These are phyloP conservation scores for Coffea eugenioides DNA, from an alignment of 257 asterid genomes.

Conservation along the genomic window DNA sequence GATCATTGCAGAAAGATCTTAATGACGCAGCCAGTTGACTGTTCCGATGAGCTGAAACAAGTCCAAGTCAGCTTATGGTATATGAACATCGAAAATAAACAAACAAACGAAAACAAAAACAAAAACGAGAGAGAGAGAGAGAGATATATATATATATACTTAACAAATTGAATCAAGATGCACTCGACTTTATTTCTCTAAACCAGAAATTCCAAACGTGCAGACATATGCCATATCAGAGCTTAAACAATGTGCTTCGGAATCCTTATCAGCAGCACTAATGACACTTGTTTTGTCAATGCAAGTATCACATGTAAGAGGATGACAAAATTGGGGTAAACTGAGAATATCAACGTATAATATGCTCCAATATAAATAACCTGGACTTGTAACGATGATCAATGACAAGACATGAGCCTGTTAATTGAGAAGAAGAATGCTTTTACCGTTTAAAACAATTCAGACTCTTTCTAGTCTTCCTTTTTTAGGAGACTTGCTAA, in stretches of 20 bases:
- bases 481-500: no score
- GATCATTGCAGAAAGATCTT: slow-evolving; percentile 62
- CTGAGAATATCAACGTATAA: not conserved
- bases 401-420: not conserved
- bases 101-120: not conserved
- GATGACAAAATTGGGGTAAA: not conserved
- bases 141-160: not conserved
- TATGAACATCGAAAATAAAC: not conserved
- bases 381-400: not conserved
- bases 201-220: not conserved
- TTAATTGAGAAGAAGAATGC: not conserved
- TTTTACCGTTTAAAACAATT: not conserved
- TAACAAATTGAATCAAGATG: not conserved
- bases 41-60: slow-evolving; percentile 78
- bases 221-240: not conserved
- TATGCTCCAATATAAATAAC: not conserved
- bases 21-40: slow-evolving; percentile 63
- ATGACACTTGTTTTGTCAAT: not conserved
- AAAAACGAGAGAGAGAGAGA: not conserved
- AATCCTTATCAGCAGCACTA: not conserved
- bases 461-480: not conserved
- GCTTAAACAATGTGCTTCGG: not conserved
- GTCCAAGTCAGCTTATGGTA: slow-evolving; percentile 14
- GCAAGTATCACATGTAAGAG: not conserved
- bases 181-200: not conserved